These are phyloP conservation scores for Besnoitia besnoiti DNA, from an alignment of 169 alveolate genomes.

Conservation along the genomic window DNA sequence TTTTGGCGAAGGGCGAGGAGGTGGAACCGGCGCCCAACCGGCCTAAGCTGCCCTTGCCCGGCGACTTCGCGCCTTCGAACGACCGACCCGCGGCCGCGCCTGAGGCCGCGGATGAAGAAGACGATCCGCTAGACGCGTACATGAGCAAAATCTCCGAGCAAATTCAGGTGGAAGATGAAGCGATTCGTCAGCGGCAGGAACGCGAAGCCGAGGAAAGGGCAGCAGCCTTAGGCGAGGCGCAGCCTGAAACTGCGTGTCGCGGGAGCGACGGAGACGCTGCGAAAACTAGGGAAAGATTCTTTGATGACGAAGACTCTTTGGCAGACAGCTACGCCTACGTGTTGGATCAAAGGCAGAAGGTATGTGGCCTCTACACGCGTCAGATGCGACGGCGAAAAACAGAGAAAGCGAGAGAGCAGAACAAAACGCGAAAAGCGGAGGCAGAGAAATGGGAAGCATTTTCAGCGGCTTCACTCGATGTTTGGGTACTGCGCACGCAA, in stretches of 20 bases:
- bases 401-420: background rate
- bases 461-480: too few species aligned
- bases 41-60: background rate
- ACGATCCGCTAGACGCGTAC: slow-evolving; percentile 3
- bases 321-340: slow-evolving; percentile 2
- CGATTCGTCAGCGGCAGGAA: background rate
- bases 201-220: background rate
- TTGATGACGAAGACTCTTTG: background rate
- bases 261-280: background rate
- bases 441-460: background rate
- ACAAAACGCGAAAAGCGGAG: too few species aligned
- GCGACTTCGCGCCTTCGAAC: background rate
- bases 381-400: background rate
- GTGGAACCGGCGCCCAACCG: background rate
- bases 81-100: background rate
- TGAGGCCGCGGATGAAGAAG: background rate
- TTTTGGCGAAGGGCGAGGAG: background rate
- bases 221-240: background rate
- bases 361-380: background rate
- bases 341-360: background rate
- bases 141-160: background rate
- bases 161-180: background rate
- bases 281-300: background rate
- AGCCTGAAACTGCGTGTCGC: background rate
- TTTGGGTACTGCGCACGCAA: too few species aligned